Conservation (phyloP, 345 rosid genomes). For the Arabis hirsuta region DNA sequence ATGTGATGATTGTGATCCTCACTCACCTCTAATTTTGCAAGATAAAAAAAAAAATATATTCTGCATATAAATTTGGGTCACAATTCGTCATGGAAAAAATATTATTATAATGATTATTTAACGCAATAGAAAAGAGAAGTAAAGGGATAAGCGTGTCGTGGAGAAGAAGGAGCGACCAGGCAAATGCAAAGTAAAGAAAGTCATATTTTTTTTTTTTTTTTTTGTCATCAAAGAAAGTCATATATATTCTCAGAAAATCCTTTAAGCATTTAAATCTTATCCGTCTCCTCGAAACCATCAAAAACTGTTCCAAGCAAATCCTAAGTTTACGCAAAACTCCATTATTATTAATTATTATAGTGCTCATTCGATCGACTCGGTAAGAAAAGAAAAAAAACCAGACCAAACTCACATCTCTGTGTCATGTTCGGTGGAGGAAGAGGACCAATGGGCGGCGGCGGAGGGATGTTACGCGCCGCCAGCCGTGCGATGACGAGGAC, state of each 20-base stretch:
- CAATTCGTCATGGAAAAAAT: not conserved
- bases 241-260: constrained; percentile 25
- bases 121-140: constrained; percentile 17
- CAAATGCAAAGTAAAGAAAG: constrained; percentile 29
- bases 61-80: not conserved
- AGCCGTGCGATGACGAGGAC: constrained; percentile 57
- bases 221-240: too few relatives aligned
- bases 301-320: constrained; percentile 15
- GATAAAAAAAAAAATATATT: too few relatives aligned
- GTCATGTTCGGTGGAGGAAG: constrained; percentile 65
- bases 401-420: constrained; percentile 31
- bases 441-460: constrained; percentile 56
- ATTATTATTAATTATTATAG: not conserved
- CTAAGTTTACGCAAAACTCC: constrained; percentile 7
- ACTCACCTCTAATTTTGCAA: too few relatives aligned
- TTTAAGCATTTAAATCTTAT: constrained; percentile 31
- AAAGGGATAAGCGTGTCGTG: constrained; percentile 44
- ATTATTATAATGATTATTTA: not conserved
- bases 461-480: constrained; percentile 60
- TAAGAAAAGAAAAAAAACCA: not conserved
- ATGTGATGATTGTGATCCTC: not conserved
- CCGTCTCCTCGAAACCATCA: constrained; percentile 37
- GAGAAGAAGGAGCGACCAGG: constrained; percentile 33
- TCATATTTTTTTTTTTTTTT: not conserved
- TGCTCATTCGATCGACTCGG: constrained; percentile 1